Evolutionary conservation across 495 filamentous ascomycete genomes (phyloP), one percentile per base, ranked within the genome.

Genomic region (Penicillium salamii): DNA sequence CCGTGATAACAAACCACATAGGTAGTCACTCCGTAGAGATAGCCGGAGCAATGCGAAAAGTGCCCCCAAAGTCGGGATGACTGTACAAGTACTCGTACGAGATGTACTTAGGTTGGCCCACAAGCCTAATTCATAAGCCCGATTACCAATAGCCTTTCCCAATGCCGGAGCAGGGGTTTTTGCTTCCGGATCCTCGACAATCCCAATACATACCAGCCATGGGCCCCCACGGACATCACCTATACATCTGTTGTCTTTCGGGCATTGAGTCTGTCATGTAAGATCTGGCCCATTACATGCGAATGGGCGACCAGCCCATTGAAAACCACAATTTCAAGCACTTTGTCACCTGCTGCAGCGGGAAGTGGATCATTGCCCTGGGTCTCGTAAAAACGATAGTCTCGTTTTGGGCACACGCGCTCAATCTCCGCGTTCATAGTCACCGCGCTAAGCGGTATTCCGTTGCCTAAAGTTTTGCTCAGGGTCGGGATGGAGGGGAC

Each of bases 401-500:
- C 51, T 1, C 51, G 29, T 32, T 49, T 37, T 1, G n/a, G 18
- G 32, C 51, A 53, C 5, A 48, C 51, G 0, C 31, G 44, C 12
- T 49, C 51, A 13, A 53, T 49, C 38, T 42, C 44, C 3, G 51
- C 38, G 13, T 18, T 53, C 12, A 44, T 43, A 2, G 49, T 44
- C 11, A 53, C 51, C 11, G 51, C 51, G 14, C 51, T 53, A 7
- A 53, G 32, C 5, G 51, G 51, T 7, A 53, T 14, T 1, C 51
- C 51, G 38, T 53, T 53, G 3, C 51, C 51, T 7, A 53, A 29
- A 5, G 51, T 53, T 23, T 53, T 53, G 51, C 51, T 53, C 3
- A 53, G 37, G 2, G 51, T 53, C 7, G 49, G 36, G 7, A 53
- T 79, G 48, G 81, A 77, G 0, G 79, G 79, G 0, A 78, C 68